phyloP scores from a whole-genome alignment of 2,329 filamentous ascomycete genomes.

The Amauroascus niger region DNA sequence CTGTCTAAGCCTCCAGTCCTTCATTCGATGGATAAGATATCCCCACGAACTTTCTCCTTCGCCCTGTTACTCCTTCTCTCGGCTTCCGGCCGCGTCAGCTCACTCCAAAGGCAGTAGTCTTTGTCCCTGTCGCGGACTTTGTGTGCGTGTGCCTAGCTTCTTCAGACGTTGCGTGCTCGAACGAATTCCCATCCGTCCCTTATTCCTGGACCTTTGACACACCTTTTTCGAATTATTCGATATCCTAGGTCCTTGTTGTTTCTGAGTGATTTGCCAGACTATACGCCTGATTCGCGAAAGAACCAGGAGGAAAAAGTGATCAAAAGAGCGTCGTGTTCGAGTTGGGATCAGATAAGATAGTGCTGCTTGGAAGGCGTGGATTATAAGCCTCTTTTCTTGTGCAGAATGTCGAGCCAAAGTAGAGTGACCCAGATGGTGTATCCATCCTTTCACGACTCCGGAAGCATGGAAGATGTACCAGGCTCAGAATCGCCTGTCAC shows the following conservation, averaged over 20 bases:
- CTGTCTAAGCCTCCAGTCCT: not conserved
- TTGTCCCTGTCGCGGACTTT: not conserved
- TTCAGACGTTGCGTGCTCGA: not conserved
- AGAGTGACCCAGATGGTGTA: conserved; percentile 8
- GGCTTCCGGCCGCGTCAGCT: conserved; percentile 35
- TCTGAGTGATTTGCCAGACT: not conserved
- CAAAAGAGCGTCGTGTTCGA: not conserved
- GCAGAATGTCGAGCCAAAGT: conserved; percentile 11
- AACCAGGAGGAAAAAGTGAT: not conserved
- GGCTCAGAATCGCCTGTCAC: not conserved
- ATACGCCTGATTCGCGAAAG: not conserved
- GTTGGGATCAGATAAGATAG: not conserved
- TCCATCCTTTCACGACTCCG: conserved; percentile 4
- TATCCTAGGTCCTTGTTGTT: not conserved
- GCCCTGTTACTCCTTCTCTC: conserved; percentile 44
- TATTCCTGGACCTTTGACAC: not conserved
- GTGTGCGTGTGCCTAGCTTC: not conserved
- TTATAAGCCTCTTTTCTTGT: not conserved
- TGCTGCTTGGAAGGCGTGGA: not conserved
- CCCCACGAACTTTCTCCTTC: conserved; percentile 38
- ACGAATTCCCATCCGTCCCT: not conserved
- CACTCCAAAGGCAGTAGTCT: conserved; percentile 18
- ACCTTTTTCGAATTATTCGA: not conserved
- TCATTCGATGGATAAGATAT: conserved; percentile 12
- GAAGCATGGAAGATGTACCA: not conserved